Base-by-base conservation (phyloP, 768 basidiomycete species). In the Lanmaoa rubissima region DNA sequence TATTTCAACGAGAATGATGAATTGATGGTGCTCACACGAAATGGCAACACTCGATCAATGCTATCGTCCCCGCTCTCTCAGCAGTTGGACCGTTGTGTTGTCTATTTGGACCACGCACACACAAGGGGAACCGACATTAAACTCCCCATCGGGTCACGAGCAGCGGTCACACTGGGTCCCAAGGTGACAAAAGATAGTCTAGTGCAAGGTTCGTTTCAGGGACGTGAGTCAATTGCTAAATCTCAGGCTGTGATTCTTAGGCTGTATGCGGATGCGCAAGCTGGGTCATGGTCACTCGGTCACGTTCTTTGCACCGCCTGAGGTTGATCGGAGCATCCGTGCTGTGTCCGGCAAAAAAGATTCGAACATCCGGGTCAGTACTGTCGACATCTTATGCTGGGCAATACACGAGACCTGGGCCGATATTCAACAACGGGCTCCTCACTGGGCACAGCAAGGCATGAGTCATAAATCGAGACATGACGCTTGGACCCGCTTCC, bases 201-300 rank as follows among this genome's bases (percentile, higher is more conserved):
- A 2, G 50, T 65, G 0, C 73, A 74, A 62, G 75, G 73, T 73
- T 34, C 16, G 72, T 48, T 17, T n/a, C 5, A n/a, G 2, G 2
- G 14, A 11, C 28, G 2, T 11, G 1, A 44, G 19, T 0, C 32
- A 17, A 11, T 49, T 1, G 6, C 5, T 32, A 1, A 13, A 32
- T n/a, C 47, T 44, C 36, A 36, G 17, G 2, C 5, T 16, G 31
- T 8, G 4, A 0, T 1, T 36, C 5, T 31, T 9, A 80, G 80
- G 79, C 7, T 81, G 79, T 52, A 81, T 81, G 80, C 69, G 80
- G 8, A 79, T 81, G 79, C 73, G 80, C 2, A 73, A 73, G 54
- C 68, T 80, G 2, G 80, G 79, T 11, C 59, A 64, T n/a, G 78
- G 76, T 0, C 80, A 81, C 56, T 76, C 78, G 4, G 67, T 80